Percentiles rank a stretch among this genome's conserved stretches.
Conservation (phyloP, 176 grass and related monocot species). For the Otatea glauca region DNA sequence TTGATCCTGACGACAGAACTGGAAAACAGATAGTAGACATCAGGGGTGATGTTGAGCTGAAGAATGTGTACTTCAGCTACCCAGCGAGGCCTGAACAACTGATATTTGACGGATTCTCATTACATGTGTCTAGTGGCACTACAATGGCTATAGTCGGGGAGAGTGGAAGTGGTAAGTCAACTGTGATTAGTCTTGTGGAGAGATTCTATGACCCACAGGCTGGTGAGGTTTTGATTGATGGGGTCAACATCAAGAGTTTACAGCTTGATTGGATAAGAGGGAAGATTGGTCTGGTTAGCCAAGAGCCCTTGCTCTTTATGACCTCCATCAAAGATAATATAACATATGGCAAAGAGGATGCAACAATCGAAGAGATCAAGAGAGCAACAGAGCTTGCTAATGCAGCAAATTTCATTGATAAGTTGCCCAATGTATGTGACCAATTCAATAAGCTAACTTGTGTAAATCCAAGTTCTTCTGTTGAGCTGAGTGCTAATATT, state of each 20-base stretch:
- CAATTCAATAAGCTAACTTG: conserved; percentile 16
- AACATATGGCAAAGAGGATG: conserved; percentile 79
- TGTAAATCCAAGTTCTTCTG: conserved; percentile 13
- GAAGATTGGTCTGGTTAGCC: conserved; percentile 88
- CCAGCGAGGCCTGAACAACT: conserved; percentile 76
- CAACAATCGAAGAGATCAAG: conserved; percentile 79
- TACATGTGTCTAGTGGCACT: conserved; percentile 64
- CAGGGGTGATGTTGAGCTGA: conserved; percentile 75
- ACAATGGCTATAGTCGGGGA: conserved; percentile 93
- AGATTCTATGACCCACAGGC: conserved; percentile 90
- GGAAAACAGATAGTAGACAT: conserved; percentile 61
- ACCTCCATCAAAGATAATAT: conserved; percentile 88
- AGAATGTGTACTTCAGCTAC: conserved; percentile 82
- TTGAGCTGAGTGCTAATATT: conserved; percentile 39
- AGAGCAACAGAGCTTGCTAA: conserved; percentile 76
- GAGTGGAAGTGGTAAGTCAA: conserved; percentile 94
- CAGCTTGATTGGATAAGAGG: conserved; percentile 74
- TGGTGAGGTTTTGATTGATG: conserved; percentile 85
- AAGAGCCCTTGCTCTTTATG: conserved; percentile 88
- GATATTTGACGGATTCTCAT: conserved; percentile 85
- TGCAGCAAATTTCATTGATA: conserved; percentile 87
- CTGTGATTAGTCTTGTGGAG: conserved; percentile 77
- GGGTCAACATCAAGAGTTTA: conserved; percentile 74
- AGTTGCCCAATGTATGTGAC: conserved; percentile 70
- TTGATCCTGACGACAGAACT: conserved; percentile 66